Base-by-base conservation (phyloP, 371 early-diverging fungal species). In the Lichtheimia ornata region DNA sequence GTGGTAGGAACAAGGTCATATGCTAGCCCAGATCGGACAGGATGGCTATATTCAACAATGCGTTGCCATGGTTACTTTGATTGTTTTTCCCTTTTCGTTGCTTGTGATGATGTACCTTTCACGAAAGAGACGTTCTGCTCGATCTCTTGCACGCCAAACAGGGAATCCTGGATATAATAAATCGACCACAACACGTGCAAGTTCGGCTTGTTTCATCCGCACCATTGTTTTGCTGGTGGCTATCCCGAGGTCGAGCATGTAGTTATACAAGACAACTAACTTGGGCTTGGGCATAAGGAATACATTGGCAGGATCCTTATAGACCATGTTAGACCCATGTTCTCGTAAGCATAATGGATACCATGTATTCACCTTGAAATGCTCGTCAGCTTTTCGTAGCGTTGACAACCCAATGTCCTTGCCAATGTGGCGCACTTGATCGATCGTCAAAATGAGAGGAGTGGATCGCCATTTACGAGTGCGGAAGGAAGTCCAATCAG, bases 61-160 rank as follows among this genome's bases (percentile, higher is more conserved):
- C 45, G 12, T 47, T 47, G 9, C 22, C 22, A 47, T 47, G 47
- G 47, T 47, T n/a, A 47, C 47, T 6, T 15, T 12, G 9, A 14
- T 18, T 18, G 18, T 22, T 47, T 5, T 47, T 22, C 11, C 11
- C 47, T 18, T 45, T 6, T 45, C 13, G 2, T 45, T 3, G 4
- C 5, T n/a, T 5, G 45, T 45, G 5, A 28, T 5, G 28, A 35
- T 35, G 40, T 28, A 56, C 45, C 20, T 50, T 56, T 58, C 59
- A 24, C 52, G 59, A 24, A n/a, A 14, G 61, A 82, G 77, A 85
- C 93, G 47, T 92, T 91, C 62, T 87, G 88, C 12, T 60, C 71
- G 4, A 75, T 95, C 52, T 84, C 88, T 25, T 62, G 45, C 57
- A 15, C 57, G 11, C 57, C 57, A 56, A 9, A 42, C 15, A 22